These are phyloP conservation scores for Saprolegnia diclina DNA, from an alignment of 352 stramenopile genomes.

Conservation along the genomic window DNA sequence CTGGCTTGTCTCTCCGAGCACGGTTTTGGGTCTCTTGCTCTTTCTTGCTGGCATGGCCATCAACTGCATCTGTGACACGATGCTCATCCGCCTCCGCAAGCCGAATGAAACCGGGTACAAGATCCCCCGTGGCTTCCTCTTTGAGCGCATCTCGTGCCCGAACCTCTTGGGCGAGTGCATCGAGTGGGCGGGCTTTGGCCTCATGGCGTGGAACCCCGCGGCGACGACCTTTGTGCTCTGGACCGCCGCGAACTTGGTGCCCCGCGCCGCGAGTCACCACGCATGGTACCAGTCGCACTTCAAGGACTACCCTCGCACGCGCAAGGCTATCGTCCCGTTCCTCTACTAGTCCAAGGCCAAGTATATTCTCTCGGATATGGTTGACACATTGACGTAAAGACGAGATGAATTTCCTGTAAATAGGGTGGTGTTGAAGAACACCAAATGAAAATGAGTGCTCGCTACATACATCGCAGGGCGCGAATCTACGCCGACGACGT, in stretches of 20 bases:
- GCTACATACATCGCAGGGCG: neutral
- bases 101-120: slow-evolving; percentile 51
- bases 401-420: slow-evolving; percentile 18
- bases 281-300: slow-evolving; percentile 9
- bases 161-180: slow-evolving; percentile 76
- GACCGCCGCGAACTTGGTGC: slow-evolving; percentile 17
- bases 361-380: neutral
- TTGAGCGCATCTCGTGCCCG: slow-evolving; percentile 62
- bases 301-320: slow-evolving; percentile 15
- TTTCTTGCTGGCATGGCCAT: slow-evolving; percentile 49
- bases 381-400: neutral
- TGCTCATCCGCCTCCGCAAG: slow-evolving; percentile 58
- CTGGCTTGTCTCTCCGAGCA: slow-evolving; percentile 28
- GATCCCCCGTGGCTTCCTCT: slow-evolving; percentile 55
- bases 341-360: neutral
- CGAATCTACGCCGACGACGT: slow-evolving; percentile 34
- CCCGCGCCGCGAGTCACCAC: slow-evolving; percentile 15
- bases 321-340: slow-evolving; percentile 6
- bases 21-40: slow-evolving; percentile 38
- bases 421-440: slow-evolving; percentile 85
- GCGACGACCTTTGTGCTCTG: slow-evolving; percentile 25
- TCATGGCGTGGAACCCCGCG: slow-evolving; percentile 53
- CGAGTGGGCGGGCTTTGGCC: slow-evolving; percentile 61
- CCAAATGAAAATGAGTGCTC: slow-evolving; percentile 33
- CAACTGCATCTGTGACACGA: slow-evolving; percentile 64